Percentiles rank a stretch among this genome's conserved stretches.
Conservation (phyloP, 2,329 filamentous ascomycete genomes). For the Aspergillus candidus region DNA sequence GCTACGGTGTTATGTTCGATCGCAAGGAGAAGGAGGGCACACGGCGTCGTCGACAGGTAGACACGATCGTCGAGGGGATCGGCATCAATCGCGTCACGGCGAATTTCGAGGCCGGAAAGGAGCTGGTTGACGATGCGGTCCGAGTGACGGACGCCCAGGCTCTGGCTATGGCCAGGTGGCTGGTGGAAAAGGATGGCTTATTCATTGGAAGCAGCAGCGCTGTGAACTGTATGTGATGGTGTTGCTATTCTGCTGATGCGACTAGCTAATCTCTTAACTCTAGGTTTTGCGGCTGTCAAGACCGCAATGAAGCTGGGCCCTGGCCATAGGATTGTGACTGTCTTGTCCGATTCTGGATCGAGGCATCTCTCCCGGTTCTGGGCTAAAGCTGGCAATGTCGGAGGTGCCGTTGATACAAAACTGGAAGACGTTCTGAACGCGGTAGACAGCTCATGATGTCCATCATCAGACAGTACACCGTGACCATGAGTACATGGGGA, state of each 20-base stretch:
- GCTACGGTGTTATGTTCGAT: constrained; percentile 94
- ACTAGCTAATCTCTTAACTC: constrained; percentile 9
- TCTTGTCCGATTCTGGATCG: constrained; percentile 47
- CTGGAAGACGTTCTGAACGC: constrained; percentile 42
- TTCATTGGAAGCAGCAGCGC: constrained; percentile 92
- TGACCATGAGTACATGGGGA: background rate
- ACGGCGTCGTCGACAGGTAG: constrained; percentile 79
- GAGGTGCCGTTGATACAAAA: constrained; percentile 40
- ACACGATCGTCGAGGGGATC: constrained; percentile 92
- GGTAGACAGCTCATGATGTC: constrained; percentile 24
- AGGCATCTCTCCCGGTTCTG: constrained; percentile 49
- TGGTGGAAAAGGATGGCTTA: constrained; percentile 91
- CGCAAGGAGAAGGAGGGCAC: constrained; percentile 85
- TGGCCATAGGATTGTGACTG: constrained; percentile 44
- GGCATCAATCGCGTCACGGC: constrained; percentile 91
- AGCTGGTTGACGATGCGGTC: constrained; percentile 84
- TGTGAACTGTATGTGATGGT: constrained; percentile 68
- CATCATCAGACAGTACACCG: background rate
- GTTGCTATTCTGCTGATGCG: no score
- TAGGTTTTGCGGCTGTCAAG: constrained; percentile 45
- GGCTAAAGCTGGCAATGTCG: constrained; percentile 44
- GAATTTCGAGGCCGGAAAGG: constrained; percentile 83
- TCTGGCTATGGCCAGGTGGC: constrained; percentile 86
- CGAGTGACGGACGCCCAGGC: constrained; percentile 85
- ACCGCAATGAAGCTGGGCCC: constrained; percentile 43